Base-by-base conservation (phyloP, 2,329 filamentous ascomycete genomes). In the Chalara sp. region DNA sequence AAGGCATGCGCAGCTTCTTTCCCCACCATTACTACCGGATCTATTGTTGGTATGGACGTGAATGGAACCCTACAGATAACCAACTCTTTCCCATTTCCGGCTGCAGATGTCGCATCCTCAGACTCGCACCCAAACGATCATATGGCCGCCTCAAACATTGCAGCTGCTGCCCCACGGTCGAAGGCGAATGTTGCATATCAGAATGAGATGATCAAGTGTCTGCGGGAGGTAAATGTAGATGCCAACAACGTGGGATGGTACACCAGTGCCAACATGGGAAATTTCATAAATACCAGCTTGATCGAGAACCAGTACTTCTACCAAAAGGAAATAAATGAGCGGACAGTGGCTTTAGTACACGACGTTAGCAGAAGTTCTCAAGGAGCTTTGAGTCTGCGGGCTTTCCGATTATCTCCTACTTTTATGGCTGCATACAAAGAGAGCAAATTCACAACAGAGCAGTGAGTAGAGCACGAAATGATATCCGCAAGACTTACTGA, bases 171-270 rank as follows among this genome's bases (percentile, higher is more conserved):
- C 44, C 93, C 93, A 58, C 86, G 93, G 61, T 87, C 91, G 59
- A 97, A 97, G 77, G 81, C 87, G 65, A 96, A 95, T 70, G 78
- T 85, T 28, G 73, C 78, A 61, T 97, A 99, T 74, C 89, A 96
- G 75, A 85, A 83, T 59, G 93, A 99, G 72, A 97, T 97, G 92
- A 92, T 99, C 71, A 87, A 90, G 66, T 90, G 93, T 71, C 76
- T 97, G 57, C 87, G 92, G 69, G 93, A 97, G 73, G 93, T 99
- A 65, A 99, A 97, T 70, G 88, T 97, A 53, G 93, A 99, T 70
- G 93, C 93, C 59, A 96, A 97, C 77, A 95, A 89, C 65, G 89
- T 95, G 54, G 93, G 93, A 64, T 99, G 91, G 91, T 99, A 99
- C 76, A 96, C 90, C 53, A 96, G 90, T 75, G 89, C 91, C 57